Evolutionary conservation across 2,329 filamentous ascomycete genomes (phyloP).

Genomic region (Diplodia scrobiculata): DNA sequence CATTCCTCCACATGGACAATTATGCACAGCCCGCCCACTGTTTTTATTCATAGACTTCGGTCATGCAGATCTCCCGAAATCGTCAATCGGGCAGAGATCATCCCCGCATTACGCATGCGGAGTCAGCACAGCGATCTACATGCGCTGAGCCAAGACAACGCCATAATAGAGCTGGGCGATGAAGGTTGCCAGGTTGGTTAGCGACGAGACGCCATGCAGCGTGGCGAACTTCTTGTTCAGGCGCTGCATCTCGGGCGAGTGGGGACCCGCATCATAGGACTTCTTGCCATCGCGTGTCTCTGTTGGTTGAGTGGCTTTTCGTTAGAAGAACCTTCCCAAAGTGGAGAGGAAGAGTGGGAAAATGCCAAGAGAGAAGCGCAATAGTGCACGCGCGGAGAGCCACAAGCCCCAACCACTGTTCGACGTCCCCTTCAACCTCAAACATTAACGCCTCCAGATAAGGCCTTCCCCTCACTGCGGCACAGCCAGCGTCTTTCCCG

Average conservation of each 20-base stretch:
- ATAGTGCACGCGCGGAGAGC: neutral
- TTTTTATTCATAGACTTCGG: neutral
- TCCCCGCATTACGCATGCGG: neutral
- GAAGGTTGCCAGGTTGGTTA: constrained; percentile 74
- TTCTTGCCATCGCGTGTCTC: constrained; percentile 85
- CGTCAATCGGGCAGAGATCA: neutral
- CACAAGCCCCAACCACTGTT: neutral
- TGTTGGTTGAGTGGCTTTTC: constrained; percentile 44
- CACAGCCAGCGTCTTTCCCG: constrained; percentile 34
- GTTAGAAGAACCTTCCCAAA: neutral
- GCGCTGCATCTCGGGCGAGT: constrained; percentile 79
- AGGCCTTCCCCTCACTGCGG: constrained; percentile 10
- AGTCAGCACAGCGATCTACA: constrained; percentile 42
- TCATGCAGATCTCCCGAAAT: neutral
- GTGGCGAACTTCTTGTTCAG: constrained; percentile 62
- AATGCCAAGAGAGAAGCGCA: neutral
- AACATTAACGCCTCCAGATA: neutral
- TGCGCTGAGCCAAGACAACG: constrained; percentile 66
- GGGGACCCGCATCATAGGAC: constrained; percentile 74
- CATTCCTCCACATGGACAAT: neutral
- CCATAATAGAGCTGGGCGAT: constrained; percentile 76
- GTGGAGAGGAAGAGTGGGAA: neutral
- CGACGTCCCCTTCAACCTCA: neutral
- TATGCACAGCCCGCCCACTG: neutral
- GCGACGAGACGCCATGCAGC: constrained; percentile 77